These are phyloP conservation scores for Wallemia hederae DNA, from an alignment of 1,284 basidiomycete species.

Conservation along the genomic window DNA sequence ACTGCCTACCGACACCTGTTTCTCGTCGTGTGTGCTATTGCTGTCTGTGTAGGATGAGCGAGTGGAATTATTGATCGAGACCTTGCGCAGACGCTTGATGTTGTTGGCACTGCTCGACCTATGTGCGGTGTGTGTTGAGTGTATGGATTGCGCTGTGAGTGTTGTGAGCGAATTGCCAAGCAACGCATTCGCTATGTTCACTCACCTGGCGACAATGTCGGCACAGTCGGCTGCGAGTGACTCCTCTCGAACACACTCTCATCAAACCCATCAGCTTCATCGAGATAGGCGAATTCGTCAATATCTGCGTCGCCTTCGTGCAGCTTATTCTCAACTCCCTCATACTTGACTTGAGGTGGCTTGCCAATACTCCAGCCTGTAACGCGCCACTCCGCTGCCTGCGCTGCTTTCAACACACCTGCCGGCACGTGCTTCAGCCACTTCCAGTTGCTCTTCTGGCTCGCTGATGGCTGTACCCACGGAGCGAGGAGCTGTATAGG, in stretches of 20 bases:
- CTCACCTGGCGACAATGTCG: not conserved
- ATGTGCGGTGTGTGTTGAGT: not conserved
- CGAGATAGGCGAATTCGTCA: not conserved
- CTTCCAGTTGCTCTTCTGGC: constrained; percentile 34
- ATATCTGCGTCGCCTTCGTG: not conserved
- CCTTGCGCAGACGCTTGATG: not conserved
- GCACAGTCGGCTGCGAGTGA: not conserved
- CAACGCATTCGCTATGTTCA: not conserved
- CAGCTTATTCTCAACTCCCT: constrained; percentile 42
- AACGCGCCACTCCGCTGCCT: constrained; percentile 86
- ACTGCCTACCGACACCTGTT: constrained; percentile 16
- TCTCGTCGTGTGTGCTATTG: not conserved
- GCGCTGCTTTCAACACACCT: constrained; percentile 70
- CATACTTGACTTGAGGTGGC: constrained; percentile 45
- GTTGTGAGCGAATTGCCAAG: not conserved
- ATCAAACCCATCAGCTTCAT: not conserved
- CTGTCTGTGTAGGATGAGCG: not conserved
- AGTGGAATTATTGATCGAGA: not conserved
- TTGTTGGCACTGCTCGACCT: not conserved
- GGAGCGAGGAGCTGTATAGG: constrained; percentile 71
- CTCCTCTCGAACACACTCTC: not conserved
- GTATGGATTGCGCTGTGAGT: not conserved
- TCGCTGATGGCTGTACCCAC: constrained; percentile 38
- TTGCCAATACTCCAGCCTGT: constrained; percentile 91
- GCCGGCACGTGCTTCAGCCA: constrained; percentile 93